phyloP scores from a whole-genome alignment of 345 rosid genomes.

The Dipteronia sinensis region DNA sequence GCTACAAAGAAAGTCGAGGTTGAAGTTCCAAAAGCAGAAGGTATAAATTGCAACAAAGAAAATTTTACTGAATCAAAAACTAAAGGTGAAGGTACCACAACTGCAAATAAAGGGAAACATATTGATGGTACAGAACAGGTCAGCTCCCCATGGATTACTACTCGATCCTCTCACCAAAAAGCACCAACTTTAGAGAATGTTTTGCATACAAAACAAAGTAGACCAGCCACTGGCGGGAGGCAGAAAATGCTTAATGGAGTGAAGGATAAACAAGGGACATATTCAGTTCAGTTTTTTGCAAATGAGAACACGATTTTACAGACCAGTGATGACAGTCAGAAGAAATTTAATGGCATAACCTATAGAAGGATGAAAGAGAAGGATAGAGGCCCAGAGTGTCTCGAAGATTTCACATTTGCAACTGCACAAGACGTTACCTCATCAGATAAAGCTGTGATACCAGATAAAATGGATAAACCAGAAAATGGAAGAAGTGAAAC shows the following conservation, averaged over 20 bases:
- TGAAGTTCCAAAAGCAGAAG: constrained; percentile 33
- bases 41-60: constrained; percentile 32
- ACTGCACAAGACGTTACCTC: constrained; percentile 38
- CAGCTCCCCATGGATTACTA: constrained; percentile 64
- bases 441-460: constrained; percentile 33
- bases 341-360: constrained; percentile 37
- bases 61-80: constrained; percentile 31
- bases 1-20: constrained; percentile 33
- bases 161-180: constrained; percentile 42
- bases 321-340: constrained; percentile 34
- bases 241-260: constrained; percentile 38
- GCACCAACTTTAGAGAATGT: constrained; percentile 38
- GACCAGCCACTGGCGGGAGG: constrained; percentile 34
- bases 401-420: constrained; percentile 50
- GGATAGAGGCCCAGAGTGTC: constrained; percentile 39
- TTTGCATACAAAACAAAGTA: constrained; percentile 29
- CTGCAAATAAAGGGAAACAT: constrained; percentile 38
- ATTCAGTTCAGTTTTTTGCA: constrained; percentile 35
- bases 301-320: constrained; percentile 40
- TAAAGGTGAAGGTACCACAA: constrained; percentile 29
- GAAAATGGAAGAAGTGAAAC: constrained; percentile 51
- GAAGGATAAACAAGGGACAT: constrained; percentile 36
- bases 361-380: constrained; percentile 41
- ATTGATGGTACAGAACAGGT: constrained; percentile 41
- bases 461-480: constrained; percentile 39